phyloP scores from a whole-genome alignment of 176 grass and related monocot genomes.

The Tuctoria greenei region DNA sequence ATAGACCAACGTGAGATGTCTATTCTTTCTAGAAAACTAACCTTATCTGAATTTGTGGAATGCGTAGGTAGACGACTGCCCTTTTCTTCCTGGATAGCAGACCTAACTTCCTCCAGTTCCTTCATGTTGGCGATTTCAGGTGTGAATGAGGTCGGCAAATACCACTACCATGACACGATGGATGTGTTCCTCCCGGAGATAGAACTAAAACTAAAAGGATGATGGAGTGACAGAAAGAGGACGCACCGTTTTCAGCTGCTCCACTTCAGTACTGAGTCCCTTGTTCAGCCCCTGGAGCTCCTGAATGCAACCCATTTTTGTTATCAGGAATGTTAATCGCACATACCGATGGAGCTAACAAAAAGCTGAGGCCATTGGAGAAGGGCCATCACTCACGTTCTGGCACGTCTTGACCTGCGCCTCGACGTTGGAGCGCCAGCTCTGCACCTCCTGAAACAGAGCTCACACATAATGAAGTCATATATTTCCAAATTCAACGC shows the following conservation, averaged over 20 bases:
- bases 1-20: neutral
- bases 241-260: slow-evolving; percentile 58
- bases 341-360: neutral
- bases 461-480: neutral
- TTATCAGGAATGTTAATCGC: neutral
- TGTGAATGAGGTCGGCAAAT: neutral
- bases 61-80: slow-evolving; percentile 12
- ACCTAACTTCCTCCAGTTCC: slow-evolving; percentile 62
- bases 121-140: slow-evolving; percentile 17
- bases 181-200: neutral
- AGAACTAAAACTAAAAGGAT: neutral
- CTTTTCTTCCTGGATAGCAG: slow-evolving; percentile 47
- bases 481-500: neutral
- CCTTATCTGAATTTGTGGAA: slow-evolving; percentile 25
- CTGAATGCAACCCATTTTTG: slow-evolving; percentile 22
- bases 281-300: slow-evolving; percentile 56
- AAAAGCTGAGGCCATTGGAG: neutral
- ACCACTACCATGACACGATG: neutral
- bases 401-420: slow-evolving; percentile 53
- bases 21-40: slow-evolving; percentile 10
- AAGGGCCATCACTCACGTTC: slow-evolving; percentile 28
- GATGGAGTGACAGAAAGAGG: neutral
- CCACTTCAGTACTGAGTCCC: slow-evolving; percentile 44
- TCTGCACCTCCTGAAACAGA: slow-evolving; percentile 68
- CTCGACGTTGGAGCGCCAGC: slow-evolving; percentile 56